Conservation (phyloP, 495 filamentous ascomycete genomes). For the Thozetella sp. region DNA sequence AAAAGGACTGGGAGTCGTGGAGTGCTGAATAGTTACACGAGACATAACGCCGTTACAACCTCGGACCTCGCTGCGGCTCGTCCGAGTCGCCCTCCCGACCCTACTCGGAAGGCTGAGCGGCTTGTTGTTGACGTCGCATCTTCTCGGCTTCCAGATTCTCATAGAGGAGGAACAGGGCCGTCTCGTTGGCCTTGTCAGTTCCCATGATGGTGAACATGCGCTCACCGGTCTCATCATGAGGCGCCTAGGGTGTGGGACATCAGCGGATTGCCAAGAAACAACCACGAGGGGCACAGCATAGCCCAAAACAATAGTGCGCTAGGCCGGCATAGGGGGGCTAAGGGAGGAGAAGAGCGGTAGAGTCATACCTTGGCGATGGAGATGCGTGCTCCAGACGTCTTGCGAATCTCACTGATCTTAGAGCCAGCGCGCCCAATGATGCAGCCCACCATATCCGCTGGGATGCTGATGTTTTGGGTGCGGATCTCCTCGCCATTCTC, state of each 20-base stretch:
- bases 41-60: slow-evolving; percentile 25
- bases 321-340: neutral
- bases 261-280: neutral
- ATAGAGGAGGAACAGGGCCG: slow-evolving; percentile 92
- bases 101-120: slow-evolving; percentile 63
- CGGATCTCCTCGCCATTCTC: slow-evolving; percentile 98
- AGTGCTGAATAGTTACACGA: slow-evolving; percentile 15
- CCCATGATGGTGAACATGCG: slow-evolving; percentile 99
- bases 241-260: slow-evolving; percentile 55
- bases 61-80: slow-evolving; percentile 13
- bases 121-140: slow-evolving; percentile 80
- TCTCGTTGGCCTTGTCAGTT: slow-evolving; percentile 87
- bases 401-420: slow-evolving; percentile 98
- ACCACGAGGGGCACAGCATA: too few relatives aligned
- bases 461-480: slow-evolving; percentile 99
- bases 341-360: neutral
- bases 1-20: slow-evolving; percentile 13
- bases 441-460: slow-evolving; percentile 98
- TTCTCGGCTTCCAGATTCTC: slow-evolving; percentile 99
- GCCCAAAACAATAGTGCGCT: too few relatives aligned
- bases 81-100: slow-evolving; percentile 31
- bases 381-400: slow-evolving; percentile 93
- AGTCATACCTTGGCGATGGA: slow-evolving; percentile 83
- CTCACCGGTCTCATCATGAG: slow-evolving; percentile 96
- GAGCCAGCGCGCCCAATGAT: slow-evolving; percentile 93